Evolutionary conservation across 768 basidiomycete species (phyloP).

Genomic region (Russula earlei): DNA sequence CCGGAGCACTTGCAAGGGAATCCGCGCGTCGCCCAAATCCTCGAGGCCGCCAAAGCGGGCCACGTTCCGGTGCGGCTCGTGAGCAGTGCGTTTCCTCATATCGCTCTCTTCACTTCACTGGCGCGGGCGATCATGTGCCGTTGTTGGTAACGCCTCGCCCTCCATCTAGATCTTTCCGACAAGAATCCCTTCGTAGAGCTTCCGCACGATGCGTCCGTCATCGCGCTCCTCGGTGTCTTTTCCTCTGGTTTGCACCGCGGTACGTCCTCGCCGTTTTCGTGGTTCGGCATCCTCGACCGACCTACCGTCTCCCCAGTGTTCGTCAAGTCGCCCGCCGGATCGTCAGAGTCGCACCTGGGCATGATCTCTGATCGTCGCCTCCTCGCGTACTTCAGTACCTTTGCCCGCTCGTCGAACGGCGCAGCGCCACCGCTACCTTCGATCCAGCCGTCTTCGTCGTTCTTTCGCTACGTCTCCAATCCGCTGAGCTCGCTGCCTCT

Average conservation of each 20-base stretch:
- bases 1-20: slow-evolving; percentile 52
- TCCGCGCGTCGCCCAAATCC: slow-evolving; percentile 55
- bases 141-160: not conserved
- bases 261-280: slow-evolving; percentile 23
- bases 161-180: slow-evolving; percentile 62
- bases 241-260: slow-evolving; percentile 67
- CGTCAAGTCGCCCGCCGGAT: slow-evolving; percentile 37
- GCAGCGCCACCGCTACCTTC: slow-evolving; percentile 1
- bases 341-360: slow-evolving; percentile 45
- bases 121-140: not conserved
- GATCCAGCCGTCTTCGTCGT: slow-evolving; percentile 4
- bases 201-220: slow-evolving; percentile 50
- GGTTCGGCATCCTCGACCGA: not conserved
- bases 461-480: slow-evolving; percentile 41
- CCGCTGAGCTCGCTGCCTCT: slow-evolving; percentile 47
- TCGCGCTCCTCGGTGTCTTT: slow-evolving; percentile 57
- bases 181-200: slow-evolving; percentile 69
- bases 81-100: slow-evolving; percentile 52
- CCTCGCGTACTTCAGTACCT: slow-evolving; percentile 54
- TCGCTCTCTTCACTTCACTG: slow-evolving; percentile 1
- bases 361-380: slow-evolving; percentile 68
- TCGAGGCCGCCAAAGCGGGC: slow-evolving; percentile 65
- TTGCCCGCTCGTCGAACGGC: slow-evolving; percentile 32
- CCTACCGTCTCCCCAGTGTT: slow-evolving; percentile 35
- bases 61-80: slow-evolving; percentile 66